These are phyloP conservation scores for Ophiosphaerella herpotricha DNA, from an alignment of 2,329 filamentous ascomycete species.

Conservation along the genomic window DNA sequence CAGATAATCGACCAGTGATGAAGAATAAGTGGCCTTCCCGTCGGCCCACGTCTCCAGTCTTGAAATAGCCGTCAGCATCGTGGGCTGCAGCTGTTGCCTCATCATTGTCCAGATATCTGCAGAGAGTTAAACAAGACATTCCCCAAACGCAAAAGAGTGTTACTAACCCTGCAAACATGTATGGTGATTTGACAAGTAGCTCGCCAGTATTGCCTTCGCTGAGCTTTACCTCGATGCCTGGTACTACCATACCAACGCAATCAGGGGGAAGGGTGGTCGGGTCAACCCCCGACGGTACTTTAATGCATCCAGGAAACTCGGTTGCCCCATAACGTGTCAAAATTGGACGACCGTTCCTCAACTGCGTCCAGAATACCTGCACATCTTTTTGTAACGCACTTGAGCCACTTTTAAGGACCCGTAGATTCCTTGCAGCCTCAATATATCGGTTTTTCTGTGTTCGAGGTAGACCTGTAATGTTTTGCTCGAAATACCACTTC, in stretches of 20 bases:
- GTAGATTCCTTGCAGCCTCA: slow-evolving; percentile 48
- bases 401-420: slow-evolving; percentile 52
- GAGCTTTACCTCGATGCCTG: slow-evolving; percentile 49
- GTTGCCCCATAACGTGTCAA: slow-evolving; percentile 52
- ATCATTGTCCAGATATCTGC: slow-evolving; percentile 44
- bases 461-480: slow-evolving; percentile 33
- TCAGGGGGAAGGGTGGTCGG: slow-evolving; percentile 31
- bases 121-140: neutral
- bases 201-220: slow-evolving; percentile 55
- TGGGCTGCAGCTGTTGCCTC: slow-evolving; percentile 54
- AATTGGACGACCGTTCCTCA: slow-evolving; percentile 47
- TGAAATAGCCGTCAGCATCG: slow-evolving; percentile 55
- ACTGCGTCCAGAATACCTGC: slow-evolving; percentile 54
- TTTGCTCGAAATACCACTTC: slow-evolving; percentile 42
- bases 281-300: slow-evolving; percentile 42
- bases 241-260: slow-evolving; percentile 41
- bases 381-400: slow-evolving; percentile 56
- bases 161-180: neutral
- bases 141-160: too few relatives aligned
- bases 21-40: slow-evolving; percentile 54
- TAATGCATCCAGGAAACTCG: slow-evolving; percentile 51
- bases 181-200: slow-evolving; percentile 47
- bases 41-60: slow-evolving; percentile 51
- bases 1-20: slow-evolving; percentile 58
- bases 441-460: slow-evolving; percentile 47